Evolutionary conservation across 345 rosid species (phyloP).

Genomic region (Pugionium cornutum): DNA sequence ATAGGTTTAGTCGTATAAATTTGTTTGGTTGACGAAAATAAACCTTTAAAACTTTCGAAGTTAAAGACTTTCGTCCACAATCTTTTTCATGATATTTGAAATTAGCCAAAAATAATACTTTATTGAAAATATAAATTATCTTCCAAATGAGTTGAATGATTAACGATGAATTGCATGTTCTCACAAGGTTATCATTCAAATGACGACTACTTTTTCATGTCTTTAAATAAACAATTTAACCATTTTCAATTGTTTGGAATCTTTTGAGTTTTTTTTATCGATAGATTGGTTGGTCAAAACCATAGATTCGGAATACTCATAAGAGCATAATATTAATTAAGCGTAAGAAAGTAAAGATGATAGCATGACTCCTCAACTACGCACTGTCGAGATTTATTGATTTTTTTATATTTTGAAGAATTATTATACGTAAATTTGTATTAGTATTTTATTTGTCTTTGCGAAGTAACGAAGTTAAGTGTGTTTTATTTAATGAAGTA

Average conservation of each 20-base stretch:
- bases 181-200: too few relatives aligned
- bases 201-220: too few relatives aligned
- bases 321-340: neutral
- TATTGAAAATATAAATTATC: too few relatives aligned
- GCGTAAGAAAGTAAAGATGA: neutral
- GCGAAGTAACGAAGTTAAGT: neutral
- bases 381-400: neutral
- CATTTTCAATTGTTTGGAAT: neutral
- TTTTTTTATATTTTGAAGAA: neutral
- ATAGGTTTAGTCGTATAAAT: too few relatives aligned
- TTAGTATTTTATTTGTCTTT: slow-evolving; percentile 7
- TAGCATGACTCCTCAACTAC: slow-evolving; percentile 3
- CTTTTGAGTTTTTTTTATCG: neutral
- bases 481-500: neutral
- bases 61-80: too few relatives aligned
- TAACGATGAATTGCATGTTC: too few relatives aligned
- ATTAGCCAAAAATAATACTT: too few relatives aligned
- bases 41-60: too few relatives aligned
- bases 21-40: too few relatives aligned
- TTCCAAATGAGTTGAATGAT: too few relatives aligned
- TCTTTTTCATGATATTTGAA: too few relatives aligned
- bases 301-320: neutral
- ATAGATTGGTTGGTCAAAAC: neutral
- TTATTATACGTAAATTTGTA: neutral
- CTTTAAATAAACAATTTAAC: neutral